Conservation (phyloP, 2,329 filamentous ascomycete genomes). For the Botrytis fragariae region DNA sequence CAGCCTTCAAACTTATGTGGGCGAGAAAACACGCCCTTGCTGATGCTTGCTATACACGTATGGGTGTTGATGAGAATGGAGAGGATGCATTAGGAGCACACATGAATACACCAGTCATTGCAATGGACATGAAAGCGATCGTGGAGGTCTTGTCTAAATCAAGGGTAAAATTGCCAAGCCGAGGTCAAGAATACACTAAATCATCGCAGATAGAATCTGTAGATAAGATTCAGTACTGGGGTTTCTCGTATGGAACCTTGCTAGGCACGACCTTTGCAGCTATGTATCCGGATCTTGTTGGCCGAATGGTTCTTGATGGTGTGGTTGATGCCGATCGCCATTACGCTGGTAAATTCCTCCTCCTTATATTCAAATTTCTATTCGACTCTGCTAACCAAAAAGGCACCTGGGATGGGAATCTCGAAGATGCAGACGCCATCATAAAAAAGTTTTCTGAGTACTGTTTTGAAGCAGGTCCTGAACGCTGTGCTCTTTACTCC, state of each 20-base stretch:
- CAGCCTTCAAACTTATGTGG: background rate
- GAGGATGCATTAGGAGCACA: background rate
- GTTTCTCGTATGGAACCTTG: constrained; percentile 20
- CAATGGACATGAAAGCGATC: background rate
- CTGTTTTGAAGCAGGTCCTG: background rate
- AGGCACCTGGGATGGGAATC: constrained; percentile 6
- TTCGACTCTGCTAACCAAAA: background rate
- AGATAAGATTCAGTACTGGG: background rate
- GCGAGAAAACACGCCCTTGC: background rate
- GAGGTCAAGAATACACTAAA: background rate
- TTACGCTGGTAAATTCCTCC: background rate
- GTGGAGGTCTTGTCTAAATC: background rate
- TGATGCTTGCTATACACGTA: background rate
- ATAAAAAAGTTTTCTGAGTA: background rate
- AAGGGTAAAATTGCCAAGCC: background rate
- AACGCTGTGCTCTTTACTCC: constrained; percentile 4
- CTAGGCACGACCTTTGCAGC: constrained; percentile 46
- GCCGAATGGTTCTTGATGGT: constrained; percentile 41
- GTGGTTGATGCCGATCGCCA: constrained; percentile 33
- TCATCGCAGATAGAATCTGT: background rate
- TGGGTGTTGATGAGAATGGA: background rate
- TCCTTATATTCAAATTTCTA: background rate
- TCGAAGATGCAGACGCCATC: background rate
- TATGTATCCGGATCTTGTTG: constrained; percentile 45
- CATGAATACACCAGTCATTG: background rate